phyloP scores from a whole-genome alignment of 768 basidiomycete genomes.

The Postia placenta region DNA sequence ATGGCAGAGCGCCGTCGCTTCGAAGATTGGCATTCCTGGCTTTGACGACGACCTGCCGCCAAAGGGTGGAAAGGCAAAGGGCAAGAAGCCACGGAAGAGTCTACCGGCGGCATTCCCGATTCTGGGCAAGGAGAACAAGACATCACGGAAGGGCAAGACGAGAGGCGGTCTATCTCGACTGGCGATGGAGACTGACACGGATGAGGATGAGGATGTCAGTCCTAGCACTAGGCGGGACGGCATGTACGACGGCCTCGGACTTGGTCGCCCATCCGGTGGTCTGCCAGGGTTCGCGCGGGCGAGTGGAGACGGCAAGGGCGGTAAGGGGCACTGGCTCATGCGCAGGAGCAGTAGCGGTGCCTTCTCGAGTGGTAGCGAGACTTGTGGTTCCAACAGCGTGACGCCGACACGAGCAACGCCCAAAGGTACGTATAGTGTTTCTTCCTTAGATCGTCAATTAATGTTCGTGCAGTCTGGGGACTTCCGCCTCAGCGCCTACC shows the following conservation, averaged over 20 bases:
- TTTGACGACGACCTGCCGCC: conserved; percentile 28
- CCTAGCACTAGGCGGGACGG: conserved; percentile 49
- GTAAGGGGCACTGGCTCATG: conserved; percentile 55
- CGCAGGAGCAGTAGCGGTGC: conserved; percentile 78
- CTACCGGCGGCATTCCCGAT: conserved; percentile 65
- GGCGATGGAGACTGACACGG: conserved; percentile 42
- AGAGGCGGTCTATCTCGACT: conserved; percentile 7
- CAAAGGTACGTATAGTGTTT: conserved; percentile 30
- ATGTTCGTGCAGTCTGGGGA: conserved; percentile 43
- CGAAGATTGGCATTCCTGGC: conserved; percentile 54
- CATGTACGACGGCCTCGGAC: conserved; percentile 58
- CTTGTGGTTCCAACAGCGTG: conserved; percentile 39
- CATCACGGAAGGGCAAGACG: conserved; percentile 12
- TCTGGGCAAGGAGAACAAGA: conserved; percentile 26
- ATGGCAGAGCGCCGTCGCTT: conserved; percentile 77
- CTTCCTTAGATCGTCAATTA: not conserved
- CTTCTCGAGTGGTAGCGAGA: conserved; percentile 73
- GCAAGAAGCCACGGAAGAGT: conserved; percentile 62
- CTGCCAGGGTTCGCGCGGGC: conserved; percentile 15
- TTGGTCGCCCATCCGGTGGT: conserved; percentile 47
- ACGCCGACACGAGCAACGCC: conserved; percentile 60
- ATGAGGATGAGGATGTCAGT: conserved; percentile 50
- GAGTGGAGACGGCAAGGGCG: conserved; percentile 14
- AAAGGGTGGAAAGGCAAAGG: conserved; percentile 31
- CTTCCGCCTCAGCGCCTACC: conserved; percentile 44